Percentiles rank a stretch among this genome's conserved stretches.
Evolutionary conservation across 2,329 filamentous ascomycete species (phyloP).

Genomic region (Penicillium nordicum): DNA sequence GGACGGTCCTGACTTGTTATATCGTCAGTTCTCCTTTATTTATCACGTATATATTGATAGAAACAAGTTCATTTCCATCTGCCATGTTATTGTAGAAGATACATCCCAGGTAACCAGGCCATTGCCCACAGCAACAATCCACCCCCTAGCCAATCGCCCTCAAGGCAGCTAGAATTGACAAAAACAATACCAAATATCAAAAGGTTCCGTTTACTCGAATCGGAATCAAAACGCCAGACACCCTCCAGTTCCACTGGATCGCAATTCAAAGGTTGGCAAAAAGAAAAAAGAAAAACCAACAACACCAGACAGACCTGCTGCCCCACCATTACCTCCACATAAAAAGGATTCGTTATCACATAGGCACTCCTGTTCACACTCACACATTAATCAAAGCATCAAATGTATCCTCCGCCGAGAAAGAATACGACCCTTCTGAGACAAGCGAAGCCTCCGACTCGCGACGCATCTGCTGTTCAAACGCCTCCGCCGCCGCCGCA

Average conservation of each 20-base stretch:
- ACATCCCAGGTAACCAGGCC: background rate
- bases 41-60: background rate
- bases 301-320: slow-evolving; percentile 8
- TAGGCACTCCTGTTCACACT: background rate
- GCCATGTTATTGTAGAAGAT: slow-evolving; percentile 5
- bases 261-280: slow-evolving; percentile 1
- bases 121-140: background rate
- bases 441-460: slow-evolving; percentile 29
- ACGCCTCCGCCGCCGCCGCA: slow-evolving; percentile 14
- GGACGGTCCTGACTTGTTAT: slow-evolving; percentile 10
- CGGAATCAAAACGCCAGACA: slow-evolving; percentile 12
- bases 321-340: slow-evolving; percentile 2
- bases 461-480: slow-evolving; percentile 31
- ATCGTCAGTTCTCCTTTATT: background rate
- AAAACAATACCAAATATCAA: background rate
- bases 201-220: background rate
- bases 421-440: slow-evolving; percentile 29
- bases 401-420: slow-evolving; percentile 32
- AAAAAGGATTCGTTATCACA: background rate
- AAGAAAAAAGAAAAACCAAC: background rate
- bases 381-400: slow-evolving; percentile 35
- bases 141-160: background rate
- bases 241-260: slow-evolving; percentile 18
- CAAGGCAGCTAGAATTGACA: background rate
- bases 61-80: slow-evolving; percentile 2